These are phyloP conservation scores for Penicillium longicatenatum DNA, from an alignment of 495 filamentous ascomycete species.

Conservation along the genomic window DNA sequence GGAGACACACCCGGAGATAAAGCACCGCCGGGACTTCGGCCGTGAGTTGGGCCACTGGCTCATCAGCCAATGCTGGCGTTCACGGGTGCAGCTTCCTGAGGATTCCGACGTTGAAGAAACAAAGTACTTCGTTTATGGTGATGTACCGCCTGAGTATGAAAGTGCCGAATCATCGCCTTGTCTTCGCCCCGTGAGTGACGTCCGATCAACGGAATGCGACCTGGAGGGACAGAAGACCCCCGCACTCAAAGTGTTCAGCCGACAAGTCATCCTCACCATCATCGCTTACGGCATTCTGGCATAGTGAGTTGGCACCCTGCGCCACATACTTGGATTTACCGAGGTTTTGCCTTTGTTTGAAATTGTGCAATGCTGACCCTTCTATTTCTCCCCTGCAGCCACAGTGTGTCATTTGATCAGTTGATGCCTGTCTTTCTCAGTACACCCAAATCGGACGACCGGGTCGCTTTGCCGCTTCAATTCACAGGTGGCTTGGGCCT, in stretches of 20 bases:
- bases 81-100: conserved; percentile 38
- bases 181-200: conserved; percentile 45
- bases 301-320: conserved; percentile 67
- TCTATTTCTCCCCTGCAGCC: conserved; percentile 53
- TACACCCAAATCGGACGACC: conserved; percentile 59
- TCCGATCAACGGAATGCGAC: conserved; percentile 41
- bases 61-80: conserved; percentile 50
- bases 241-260: conserved; percentile 66
- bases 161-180: conserved; percentile 67
- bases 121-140: conserved; percentile 52
- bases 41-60: conserved; percentile 77
- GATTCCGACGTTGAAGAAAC: conserved; percentile 46
- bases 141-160: conserved; percentile 63
- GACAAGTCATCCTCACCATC: conserved; percentile 80
- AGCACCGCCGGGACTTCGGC: conserved; percentile 71
- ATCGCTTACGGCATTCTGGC: conserved; percentile 89
- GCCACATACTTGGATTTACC: conserved; percentile 14
- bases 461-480: conserved; percentile 72
- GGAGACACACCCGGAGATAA: conserved; percentile 90
- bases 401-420: conserved; percentile 92
- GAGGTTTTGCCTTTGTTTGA: background rate
- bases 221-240: conserved; percentile 45
- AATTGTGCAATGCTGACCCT: conserved; percentile 11
- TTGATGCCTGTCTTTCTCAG: conserved; percentile 90
- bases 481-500: conserved; percentile 87